phyloP scores from a whole-genome alignment of 805 yeast genomes.

The Nakazawaea laoshanensis region DNA sequence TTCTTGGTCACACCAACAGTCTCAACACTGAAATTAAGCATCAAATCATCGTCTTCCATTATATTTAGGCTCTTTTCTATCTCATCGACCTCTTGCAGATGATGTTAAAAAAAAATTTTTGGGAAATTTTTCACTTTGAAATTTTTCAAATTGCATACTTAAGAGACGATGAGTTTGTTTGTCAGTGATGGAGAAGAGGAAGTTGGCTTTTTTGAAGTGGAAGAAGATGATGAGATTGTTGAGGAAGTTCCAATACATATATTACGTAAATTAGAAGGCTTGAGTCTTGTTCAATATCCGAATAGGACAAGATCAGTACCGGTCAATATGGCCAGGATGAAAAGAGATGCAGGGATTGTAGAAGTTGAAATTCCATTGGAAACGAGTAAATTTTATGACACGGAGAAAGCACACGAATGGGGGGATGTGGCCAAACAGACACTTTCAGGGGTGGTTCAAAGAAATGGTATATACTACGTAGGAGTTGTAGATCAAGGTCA shows the following conservation, averaged over 20 bases:
- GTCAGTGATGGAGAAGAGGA: conserved; percentile 28
- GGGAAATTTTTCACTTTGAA: conserved; percentile 1
- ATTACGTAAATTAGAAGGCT: conserved; percentile 14
- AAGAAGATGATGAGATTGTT: conserved; percentile 52
- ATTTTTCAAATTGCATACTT: no score
- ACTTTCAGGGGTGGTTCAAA: conserved; percentile 60
- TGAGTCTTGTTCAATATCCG: conserved; percentile 52
- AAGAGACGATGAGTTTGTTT: conserved; percentile 19
- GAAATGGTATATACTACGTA: conserved; percentile 42
- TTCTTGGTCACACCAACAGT: conserved; percentile 17
- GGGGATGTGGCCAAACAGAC: conserved; percentile 50
- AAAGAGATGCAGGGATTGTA: conserved; percentile 52
- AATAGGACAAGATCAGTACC: conserved; percentile 40
- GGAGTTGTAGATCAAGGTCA: conserved; percentile 30
- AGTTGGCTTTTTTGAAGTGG: conserved; percentile 13
- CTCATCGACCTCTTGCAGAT: not conserved
- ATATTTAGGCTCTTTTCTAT: not conserved
- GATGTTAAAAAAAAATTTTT: conserved; percentile 2
- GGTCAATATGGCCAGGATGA: conserved; percentile 41
- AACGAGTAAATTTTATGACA: conserved; percentile 60
- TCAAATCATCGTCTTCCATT: conserved; percentile 48
- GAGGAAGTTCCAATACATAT: conserved; percentile 52
- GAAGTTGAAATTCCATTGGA: conserved; percentile 76
- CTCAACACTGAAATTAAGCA: conserved; percentile 65
- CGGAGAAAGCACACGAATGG: conserved; percentile 57